phyloP scores from a whole-genome alignment of 306 rosid species.

The Styphnolobium japonicum region DNA sequence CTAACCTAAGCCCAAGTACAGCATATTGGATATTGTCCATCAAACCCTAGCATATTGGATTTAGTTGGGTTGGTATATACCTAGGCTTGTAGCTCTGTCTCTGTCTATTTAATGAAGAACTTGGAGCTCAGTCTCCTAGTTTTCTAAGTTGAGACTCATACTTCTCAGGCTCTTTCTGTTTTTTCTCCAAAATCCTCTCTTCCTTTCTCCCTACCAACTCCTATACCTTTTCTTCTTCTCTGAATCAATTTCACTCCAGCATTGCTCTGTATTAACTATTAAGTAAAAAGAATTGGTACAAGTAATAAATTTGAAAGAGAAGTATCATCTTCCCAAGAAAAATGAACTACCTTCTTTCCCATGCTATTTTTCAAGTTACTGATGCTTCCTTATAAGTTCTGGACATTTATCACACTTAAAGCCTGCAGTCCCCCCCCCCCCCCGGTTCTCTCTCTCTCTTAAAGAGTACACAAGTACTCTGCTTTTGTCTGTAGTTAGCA shows the following conservation, averaged over 20 bases:
- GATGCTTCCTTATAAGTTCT: neutral
- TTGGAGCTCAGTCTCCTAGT: too few species aligned
- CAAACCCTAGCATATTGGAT: neutral
- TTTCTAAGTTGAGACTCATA: too few species aligned
- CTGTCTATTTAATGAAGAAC: too few species aligned
- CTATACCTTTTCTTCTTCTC: too few species aligned
- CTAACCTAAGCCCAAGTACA: neutral
- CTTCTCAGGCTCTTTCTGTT: too few species aligned
- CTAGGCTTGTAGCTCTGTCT: neutral
- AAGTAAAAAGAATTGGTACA: neutral
- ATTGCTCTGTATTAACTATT: neutral
- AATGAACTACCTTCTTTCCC: neutral
- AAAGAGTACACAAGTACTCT: neutral
- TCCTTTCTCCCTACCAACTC: too few species aligned
- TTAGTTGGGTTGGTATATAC: constrained; percentile 10
- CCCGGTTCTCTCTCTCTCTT: too few species aligned
- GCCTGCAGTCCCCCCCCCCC: too few species aligned
- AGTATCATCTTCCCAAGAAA: neutral
- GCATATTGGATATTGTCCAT: neutral
- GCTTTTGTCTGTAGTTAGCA: neutral
- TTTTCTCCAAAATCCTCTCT: too few species aligned
- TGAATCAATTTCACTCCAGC: neutral
- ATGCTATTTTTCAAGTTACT: neutral
- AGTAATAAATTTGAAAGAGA: constrained; percentile 2
- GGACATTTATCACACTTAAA: neutral